A percentile compares a stretch with the other conserved stretches of the same genome.
Evolutionary conservation across 192 early-diverging fungal species (phyloP).

Genomic region (Linnemannia schmuckeri): DNA sequence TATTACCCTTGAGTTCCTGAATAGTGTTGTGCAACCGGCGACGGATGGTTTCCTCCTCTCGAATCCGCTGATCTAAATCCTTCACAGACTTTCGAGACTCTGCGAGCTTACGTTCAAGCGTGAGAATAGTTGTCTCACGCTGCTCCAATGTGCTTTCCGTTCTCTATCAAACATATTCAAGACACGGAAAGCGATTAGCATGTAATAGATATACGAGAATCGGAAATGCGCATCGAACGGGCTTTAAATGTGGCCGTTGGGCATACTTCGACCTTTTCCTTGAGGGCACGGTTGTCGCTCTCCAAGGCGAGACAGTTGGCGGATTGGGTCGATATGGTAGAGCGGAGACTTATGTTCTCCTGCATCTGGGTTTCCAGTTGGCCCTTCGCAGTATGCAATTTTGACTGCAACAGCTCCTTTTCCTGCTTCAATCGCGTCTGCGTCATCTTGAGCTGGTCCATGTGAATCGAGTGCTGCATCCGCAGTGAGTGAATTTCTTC

Average conservation of each 20-base stretch:
- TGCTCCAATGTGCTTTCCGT: conserved; percentile 48
- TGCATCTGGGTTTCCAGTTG: conserved; percentile 49
- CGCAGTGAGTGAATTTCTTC: conserved; percentile 40
- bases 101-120: conserved; percentile 15
- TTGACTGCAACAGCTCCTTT: conserved; percentile 35
- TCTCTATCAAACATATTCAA: neutral
- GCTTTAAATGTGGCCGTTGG: no score
- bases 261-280: conserved; percentile 56
- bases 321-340: conserved; percentile 65
- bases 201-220: neutral
- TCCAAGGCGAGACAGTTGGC: conserved; percentile 60
- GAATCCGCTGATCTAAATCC: conserved; percentile 40
- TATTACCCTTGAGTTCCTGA: conserved; percentile 97
- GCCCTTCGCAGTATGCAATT: conserved; percentile 39
- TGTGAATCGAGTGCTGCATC: conserved; percentile 42
- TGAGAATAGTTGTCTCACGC: conserved; percentile 62
- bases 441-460: conserved; percentile 48
- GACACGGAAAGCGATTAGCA: neutral
- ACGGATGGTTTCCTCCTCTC: conserved; percentile 78
- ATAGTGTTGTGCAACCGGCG: conserved; percentile 91
- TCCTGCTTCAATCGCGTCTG: conserved; percentile 55
- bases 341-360: conserved; percentile 58
- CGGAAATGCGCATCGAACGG: no score
- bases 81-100: conserved; percentile 11
- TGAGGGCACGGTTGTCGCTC: conserved; percentile 57